Evolutionary conservation across 495 filamentous ascomycete species (phyloP).

Genomic region (Bacidia gigantensis): DNA sequence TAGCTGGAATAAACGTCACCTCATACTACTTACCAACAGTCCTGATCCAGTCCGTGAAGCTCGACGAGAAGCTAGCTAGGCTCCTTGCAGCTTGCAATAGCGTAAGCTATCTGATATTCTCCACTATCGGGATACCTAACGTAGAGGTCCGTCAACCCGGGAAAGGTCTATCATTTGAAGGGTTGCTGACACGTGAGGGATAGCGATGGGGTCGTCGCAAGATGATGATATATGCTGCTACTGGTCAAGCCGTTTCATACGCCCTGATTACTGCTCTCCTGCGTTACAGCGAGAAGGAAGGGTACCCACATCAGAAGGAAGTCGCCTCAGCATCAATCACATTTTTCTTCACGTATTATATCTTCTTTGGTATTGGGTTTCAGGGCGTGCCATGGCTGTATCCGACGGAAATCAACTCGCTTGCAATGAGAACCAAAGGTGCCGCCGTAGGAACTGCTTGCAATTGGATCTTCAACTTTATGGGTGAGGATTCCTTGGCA

Average conservation of each 20-base stretch:
- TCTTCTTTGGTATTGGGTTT: conserved; percentile 41
- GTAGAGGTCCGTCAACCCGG: too few species aligned
- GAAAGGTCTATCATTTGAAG: neutral
- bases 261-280: conserved; percentile 43
- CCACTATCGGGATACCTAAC: conserved; percentile 30
- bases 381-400: conserved; percentile 49
- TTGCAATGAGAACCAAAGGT: conserved; percentile 43
- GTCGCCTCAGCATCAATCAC: conserved; percentile 31
- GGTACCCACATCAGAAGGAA: conserved; percentile 19
- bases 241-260: conserved; percentile 36
- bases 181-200: too few species aligned
- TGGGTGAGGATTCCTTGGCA: conserved; percentile 17
- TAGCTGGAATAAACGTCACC: conserved; percentile 34
- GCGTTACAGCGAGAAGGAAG: conserved; percentile 27
- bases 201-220: conserved; percentile 34
- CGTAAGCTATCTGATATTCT: conserved; percentile 36
- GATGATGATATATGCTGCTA: conserved; percentile 37
- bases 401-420: conserved; percentile 47
- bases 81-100: conserved; percentile 38
- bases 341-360: conserved; percentile 42
- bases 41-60: conserved; percentile 35
- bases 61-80: conserved; percentile 32
- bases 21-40: conserved; percentile 26
- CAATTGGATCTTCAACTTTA: conserved; percentile 47
- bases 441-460: conserved; percentile 45